Evolutionary conservation across 2,329 filamentous ascomycete species (phyloP), one percentile per base, ranked within the genome.

Genomic region (Alternaria metachromatica): DNA sequence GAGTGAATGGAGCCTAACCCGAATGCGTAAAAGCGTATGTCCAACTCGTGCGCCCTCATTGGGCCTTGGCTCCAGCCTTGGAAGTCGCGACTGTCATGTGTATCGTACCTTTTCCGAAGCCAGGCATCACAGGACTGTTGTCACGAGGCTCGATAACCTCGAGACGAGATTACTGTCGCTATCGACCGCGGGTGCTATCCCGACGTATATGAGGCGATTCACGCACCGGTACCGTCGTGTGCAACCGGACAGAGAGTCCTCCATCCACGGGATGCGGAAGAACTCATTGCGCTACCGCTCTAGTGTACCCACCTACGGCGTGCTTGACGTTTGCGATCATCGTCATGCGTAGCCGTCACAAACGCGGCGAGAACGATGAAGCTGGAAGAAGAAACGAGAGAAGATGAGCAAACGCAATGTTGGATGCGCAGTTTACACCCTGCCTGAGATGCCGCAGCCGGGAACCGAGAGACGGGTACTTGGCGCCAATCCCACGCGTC

Each of bases 401-500:
- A 28, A 53, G 46, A 46, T 30, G 41, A 18, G 25, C n/a, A 56
- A 48, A 33, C n/a, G 28, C 20, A 37, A 4, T 25, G 49, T 53
- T 12, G 2, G 49, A 53, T 8, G 30, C 49, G n/a, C 30, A 53
- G 28, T 23, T 33, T 10, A 28, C 25, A 45, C 15, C 28, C 33
- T 43, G 41, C 28, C 46, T 55, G 49, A 45, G 18, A 37, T 57
- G 15, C 25, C 30, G 21, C 53, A 62, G 59, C 58, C 54, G 55
- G 50, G 54, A 63, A 61, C 64, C 64, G 60, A 62, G 56, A 55
- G 55, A 62, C 67, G 54, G 67, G 64, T 58, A 64, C 69, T 74
- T 72, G 70, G 72, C 72, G 63, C 60, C 62, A 63, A 65, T 62
- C 61, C 60, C 58, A 56, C 53, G 53, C 45, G 54, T 54, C 58